Base-by-base conservation (phyloP, 352 stramenopile species). In the Albugo laibachii region DNA sequence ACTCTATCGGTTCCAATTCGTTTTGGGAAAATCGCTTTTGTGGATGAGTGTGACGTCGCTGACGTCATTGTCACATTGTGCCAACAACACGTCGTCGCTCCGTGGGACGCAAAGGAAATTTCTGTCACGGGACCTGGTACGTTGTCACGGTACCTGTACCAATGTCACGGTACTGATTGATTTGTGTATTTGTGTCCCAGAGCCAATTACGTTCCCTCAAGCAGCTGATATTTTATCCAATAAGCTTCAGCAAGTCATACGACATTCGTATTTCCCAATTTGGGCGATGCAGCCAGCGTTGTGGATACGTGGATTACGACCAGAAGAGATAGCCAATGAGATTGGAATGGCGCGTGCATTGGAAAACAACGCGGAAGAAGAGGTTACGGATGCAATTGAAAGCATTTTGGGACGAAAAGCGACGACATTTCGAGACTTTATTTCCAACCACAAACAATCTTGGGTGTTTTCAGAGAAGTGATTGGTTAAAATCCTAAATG, bases 221-320 rank as follows among this genome's bases (percentile, higher is more conserved):
- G 55, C 80, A 27, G 58, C 63, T 3, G 38, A 66, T 13, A 44
- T 62, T n/a, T 47, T 84, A 11, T 78, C 62, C 5, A 12, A 58
- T 0, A 57, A 54, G 1, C 60, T 85, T 20, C 54, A 54, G 0
- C 48, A 78, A 11, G 53, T 51, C 13, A 69, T 86, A 13, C 57
- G 46, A 11, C 82, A 71, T 47, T 80, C 69, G 18, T 53, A 80
- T 45, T 83, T 84, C 31, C 71, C 74, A 2, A 49, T 81, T 18
- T 87, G 74, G 74, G 69, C 72, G 2, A 66, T 87, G 42, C 65
- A 84, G 49, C 69, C 71, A 11, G 64, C 74, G 27, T 61, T 79
- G 21, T 87, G 74, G 74, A 76, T 82, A 51, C 63, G 59, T 42
- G 74, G 74, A 15, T 62, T 78, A n/a, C 53, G 63, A 24, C 65